Evolutionary conservation across 306 rosid species (phyloP), one percentile per base, ranked within the genome.

Genomic region (Citrullus amarus): DNA sequence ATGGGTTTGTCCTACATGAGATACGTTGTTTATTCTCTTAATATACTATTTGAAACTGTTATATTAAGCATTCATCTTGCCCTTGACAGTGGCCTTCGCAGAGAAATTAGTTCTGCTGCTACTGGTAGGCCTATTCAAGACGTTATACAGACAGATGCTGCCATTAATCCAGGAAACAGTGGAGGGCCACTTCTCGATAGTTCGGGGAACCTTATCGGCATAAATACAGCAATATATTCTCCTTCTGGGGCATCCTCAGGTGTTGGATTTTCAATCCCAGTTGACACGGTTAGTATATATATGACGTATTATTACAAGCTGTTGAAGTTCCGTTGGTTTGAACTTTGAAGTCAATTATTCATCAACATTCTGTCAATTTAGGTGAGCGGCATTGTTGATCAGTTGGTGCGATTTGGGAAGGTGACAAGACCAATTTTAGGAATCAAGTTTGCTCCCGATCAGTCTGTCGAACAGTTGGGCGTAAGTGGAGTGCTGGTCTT

Each of bases 71-170:
- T 41, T 15, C 50, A 65, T 80, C 61, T 54, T 82, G 54, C 34
- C 80, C 48, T 76, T 66, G 15, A 41, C 62, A 96, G 99, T 88
- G 98, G 98, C 78, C 97, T 96, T 80, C 87, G 99, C 74, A 87
- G 99, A 88, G 99, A 96, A 87, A 96, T 96, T 80, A 96, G 99
- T 86, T 96, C 99, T 55, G 99, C 99, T 55, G 99, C 99, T 60
- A 96, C 98, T 28, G 99, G 99, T 36, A 93, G 98, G 82, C 99
- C 97, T 28, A 96, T 96, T 81, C 99, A 96, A 87, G 99, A 96
- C 80, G 99, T 96, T 66, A 96, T 96, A 79, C 99, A 96, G 88
- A 96, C 97, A n/a, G 99, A 92, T 89, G 99, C 99, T 82, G 99
- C 99, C 60, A 96, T 96, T 84, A 96, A 96, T 83, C 99, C 99